phyloP scores from a whole-genome alignment of 2,329 filamentous ascomycete genomes.

The Paraphoma sp. region DNA sequence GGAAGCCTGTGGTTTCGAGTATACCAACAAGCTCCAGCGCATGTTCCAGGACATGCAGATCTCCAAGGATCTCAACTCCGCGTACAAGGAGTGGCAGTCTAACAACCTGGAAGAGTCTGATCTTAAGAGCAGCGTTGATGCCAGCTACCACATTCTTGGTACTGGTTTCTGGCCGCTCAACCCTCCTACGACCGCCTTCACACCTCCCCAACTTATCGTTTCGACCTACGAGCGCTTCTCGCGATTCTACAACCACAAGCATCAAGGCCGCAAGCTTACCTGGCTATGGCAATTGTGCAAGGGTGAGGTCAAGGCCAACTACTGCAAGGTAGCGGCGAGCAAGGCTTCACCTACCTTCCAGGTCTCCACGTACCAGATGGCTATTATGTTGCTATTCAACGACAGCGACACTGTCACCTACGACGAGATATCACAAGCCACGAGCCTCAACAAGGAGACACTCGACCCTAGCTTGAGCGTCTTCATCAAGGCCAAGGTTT shows the following conservation, averaged over 20 bases:
- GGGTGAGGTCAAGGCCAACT: constrained; percentile 93
- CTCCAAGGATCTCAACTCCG: constrained; percentile 92
- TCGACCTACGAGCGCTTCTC: constrained; percentile 89
- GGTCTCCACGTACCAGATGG: constrained; percentile 98
- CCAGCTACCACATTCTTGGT: constrained; percentile 89
- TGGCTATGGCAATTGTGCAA: constrained; percentile 99
- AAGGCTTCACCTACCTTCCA: constrained; percentile 97
- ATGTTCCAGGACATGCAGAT: constrained; percentile 99
- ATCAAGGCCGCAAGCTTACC: constrained; percentile 92
- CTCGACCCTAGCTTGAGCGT: constrained; percentile 87
- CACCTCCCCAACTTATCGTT: constrained; percentile 82
- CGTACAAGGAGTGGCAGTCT: constrained; percentile 80
- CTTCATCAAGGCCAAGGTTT: constrained; percentile 90
- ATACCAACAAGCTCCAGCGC: constrained; percentile 98
- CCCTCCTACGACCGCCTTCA: constrained; percentile 86
- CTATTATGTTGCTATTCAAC: constrained; percentile 92
- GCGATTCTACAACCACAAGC: constrained; percentile 94
- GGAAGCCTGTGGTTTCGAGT: constrained; percentile 97
- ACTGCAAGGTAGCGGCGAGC: constrained; percentile 68
- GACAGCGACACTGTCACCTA: constrained; percentile 85
- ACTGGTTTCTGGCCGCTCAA: constrained; percentile 97
- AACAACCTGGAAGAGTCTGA: constrained; percentile 69
- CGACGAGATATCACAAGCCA: constrained; percentile 84
- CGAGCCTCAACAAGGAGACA: constrained; percentile 78
- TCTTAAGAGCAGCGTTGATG: constrained; percentile 76